phyloP scores from a whole-genome alignment of 192 early-diverging fungal genomes.

The Coemansia sp. region DNA sequence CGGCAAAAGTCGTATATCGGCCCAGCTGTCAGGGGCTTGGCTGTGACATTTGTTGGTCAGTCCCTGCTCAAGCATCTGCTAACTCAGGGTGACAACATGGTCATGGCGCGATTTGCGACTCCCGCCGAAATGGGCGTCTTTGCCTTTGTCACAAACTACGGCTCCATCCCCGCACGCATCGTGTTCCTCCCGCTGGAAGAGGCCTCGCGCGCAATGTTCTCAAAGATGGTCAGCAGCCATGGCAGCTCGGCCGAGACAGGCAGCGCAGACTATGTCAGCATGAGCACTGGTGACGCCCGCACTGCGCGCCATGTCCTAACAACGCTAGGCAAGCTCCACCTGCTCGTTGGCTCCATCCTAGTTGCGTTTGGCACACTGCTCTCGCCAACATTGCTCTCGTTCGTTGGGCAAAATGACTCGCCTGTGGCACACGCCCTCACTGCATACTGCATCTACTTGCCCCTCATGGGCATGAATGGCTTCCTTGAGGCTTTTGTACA shows the following conservation, averaged over 20 bases:
- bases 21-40: slow-evolving; percentile 63
- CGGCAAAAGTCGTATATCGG: slow-evolving; percentile 59
- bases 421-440: slow-evolving; percentile 63
- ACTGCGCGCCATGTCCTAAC: slow-evolving; percentile 16
- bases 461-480: slow-evolving; percentile 94
- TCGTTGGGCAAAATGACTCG: slow-evolving; percentile 56
- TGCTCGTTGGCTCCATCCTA: slow-evolving; percentile 74
- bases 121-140: slow-evolving; percentile 74
- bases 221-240: slow-evolving; percentile 55
- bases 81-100: slow-evolving; percentile 96
- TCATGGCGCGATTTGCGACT: slow-evolving; percentile 67
- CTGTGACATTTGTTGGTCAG: slow-evolving; percentile 79
- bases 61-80: slow-evolving; percentile 91
- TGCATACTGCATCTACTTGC: slow-evolving; percentile 89
- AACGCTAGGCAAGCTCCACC: slow-evolving; percentile 37
- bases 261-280: neutral
- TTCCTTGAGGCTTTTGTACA: slow-evolving; percentile 94
- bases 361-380: slow-evolving; percentile 84
- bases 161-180: slow-evolving; percentile 86
- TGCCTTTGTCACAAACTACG: slow-evolving; percentile 88
- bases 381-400: slow-evolving; percentile 63
- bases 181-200: slow-evolving; percentile 96
- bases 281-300: slow-evolving; percentile 11
- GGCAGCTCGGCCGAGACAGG: neutral
- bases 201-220: slow-evolving; percentile 83